These are phyloP conservation scores for Hymenoscyphus repandus DNA, from an alignment of 2,329 filamentous ascomycete species.

Conservation along the genomic window DNA sequence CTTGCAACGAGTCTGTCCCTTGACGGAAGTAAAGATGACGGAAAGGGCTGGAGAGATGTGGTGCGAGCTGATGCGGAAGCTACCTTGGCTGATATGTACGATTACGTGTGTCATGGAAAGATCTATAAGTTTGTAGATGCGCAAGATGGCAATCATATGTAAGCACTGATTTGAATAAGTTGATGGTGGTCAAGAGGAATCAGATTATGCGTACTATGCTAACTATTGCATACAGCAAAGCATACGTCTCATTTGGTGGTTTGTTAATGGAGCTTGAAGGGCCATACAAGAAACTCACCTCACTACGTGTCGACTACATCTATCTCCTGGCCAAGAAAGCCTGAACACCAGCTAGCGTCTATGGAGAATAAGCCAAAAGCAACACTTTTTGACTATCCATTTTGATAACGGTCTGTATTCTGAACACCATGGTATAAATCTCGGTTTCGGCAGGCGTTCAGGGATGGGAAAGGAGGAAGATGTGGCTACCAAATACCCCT, in stretches of 20 bases:
- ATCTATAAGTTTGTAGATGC: conserved; percentile 84
- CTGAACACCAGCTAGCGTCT: no score
- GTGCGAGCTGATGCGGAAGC: conserved; percentile 48
- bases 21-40: conserved; percentile 75
- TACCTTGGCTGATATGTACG: conserved; percentile 71
- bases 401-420: neutral
- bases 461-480: neutral
- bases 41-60: conserved; percentile 77
- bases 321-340: conserved; percentile 90
- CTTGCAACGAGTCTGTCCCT: conserved; percentile 81
- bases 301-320: conserved; percentile 85
- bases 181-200: neutral
- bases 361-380: no score
- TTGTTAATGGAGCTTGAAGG: conserved; percentile 86
- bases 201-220: neutral
- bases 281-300: conserved; percentile 91
- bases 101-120: conserved; percentile 86
- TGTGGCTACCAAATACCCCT: neutral
- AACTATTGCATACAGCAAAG: conserved; percentile 57
- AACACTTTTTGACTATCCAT: no score
- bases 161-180: conserved; percentile 37
- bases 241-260: conserved; percentile 90
- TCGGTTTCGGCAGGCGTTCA: neutral
- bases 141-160: conserved; percentile 79
- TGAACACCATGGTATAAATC: no score